Evolutionary conservation across 768 basidiomycete species (phyloP).

Genomic region (Hebeloma cylindrosporum): DNA sequence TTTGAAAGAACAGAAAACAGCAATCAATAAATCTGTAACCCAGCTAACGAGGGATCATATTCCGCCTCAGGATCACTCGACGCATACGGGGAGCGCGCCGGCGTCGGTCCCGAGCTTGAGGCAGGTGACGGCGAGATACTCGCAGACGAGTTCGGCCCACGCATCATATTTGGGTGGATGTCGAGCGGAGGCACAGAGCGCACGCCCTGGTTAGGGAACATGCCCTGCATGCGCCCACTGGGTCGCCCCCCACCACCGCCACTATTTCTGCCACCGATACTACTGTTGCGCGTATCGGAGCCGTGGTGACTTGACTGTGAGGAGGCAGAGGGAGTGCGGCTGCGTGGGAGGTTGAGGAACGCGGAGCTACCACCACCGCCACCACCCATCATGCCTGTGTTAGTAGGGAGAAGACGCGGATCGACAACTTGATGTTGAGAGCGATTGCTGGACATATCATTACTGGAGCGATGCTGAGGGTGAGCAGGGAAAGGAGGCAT

Average conservation of each 20-base stretch:
- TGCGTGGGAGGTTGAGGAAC: constrained; percentile 18
- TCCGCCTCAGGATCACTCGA: constrained; percentile 21
- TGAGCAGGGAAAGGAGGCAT: too few species aligned
- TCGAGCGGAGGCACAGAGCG: constrained; percentile 21
- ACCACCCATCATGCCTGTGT: too few species aligned
- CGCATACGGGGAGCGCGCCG: constrained; percentile 15
- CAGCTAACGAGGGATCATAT: constrained; percentile 20
- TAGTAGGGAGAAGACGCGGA: constrained; percentile 7
- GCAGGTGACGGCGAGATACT: constrained; percentile 18
- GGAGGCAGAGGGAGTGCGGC: constrained; percentile 31
- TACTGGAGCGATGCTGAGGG: too few species aligned
- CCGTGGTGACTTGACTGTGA: constrained; percentile 34
- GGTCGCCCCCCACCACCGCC: constrained; percentile 17
- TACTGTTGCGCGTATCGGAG: constrained; percentile 11
- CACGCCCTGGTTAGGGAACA: constrained; percentile 18
- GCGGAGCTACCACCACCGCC: too few species aligned
- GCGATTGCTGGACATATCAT: too few species aligned
- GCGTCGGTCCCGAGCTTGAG: constrained; percentile 14
- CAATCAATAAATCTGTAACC: constrained; percentile 22
- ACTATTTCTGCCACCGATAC: too few species aligned
- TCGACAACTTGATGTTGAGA: constrained; percentile 8
- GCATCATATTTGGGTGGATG: constrained; percentile 12
- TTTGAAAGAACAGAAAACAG: too few species aligned
- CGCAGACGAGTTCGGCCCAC: constrained; percentile 18
- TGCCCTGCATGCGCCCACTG: constrained; percentile 27